Evolutionary conservation across 2,329 filamentous ascomycete genomes (phyloP), one percentile per base, ranked within the genome.

Genomic region (Hypoxylon sp.): DNA sequence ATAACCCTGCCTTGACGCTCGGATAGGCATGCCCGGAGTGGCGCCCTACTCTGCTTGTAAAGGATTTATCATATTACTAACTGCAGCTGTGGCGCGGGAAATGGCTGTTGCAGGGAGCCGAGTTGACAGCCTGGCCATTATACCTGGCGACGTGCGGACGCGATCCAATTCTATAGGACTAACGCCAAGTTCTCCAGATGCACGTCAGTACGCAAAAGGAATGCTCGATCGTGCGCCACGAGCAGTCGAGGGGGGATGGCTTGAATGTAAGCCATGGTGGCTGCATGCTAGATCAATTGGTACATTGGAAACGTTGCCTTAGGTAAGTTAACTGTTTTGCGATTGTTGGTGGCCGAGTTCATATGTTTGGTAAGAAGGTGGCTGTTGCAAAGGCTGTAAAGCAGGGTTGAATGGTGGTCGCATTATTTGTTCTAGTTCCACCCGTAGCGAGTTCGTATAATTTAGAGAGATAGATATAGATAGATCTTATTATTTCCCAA

Each of bases 1-100:
- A 70, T 53, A 52, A 70, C 17, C 74, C 74, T 22, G 76, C 74
- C 13, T 72, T 79, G 54, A 70, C 80, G 53, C 71, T 24, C 53
- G 51, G 24, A 50, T 75, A 37, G 76, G 77, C 13, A 19, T 76
- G 29, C 78, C 79, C 22, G 77, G 73, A 35, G 66, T 78, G 47
- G 73, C 73, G 17, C 71, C 78, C 63, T 80, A 80, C 65, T 69
- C 72, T 31, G 75, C 72, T 33, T 76, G 74, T 33, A 79, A 79
- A 73, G 77, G 73, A 3, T 79, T 79, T 57, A 75, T 77, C 66
- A 71, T 71, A 26, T 68, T 69, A 10, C 74, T 79, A n/a, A 76
- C 72, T 52, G 68, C 57, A 8, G 74, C 68, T 0, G 64, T 80
- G 3, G 71, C 74, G 5, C 66, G 76, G 17, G 77, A 80, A 61